Conservation (phyloP, 2,329 filamentous ascomycete genomes). For the Juglanconis oblonga region DNA sequence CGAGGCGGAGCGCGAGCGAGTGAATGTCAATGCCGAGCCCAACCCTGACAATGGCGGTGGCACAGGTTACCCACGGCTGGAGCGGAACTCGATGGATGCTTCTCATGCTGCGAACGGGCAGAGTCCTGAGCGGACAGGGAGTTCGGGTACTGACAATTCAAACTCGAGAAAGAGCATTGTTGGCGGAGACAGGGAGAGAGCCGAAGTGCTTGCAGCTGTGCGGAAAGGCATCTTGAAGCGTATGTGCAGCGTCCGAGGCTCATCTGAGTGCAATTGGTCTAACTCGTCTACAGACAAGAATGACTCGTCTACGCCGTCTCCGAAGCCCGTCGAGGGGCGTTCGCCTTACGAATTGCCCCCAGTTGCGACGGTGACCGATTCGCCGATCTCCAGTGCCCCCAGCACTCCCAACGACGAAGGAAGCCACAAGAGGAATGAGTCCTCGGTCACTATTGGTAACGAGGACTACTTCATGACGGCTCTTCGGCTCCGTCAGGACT, state of each 20-base stretch:
- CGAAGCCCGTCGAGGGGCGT: slow-evolving; percentile 57
- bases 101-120: slow-evolving; percentile 42
- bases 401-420: slow-evolving; percentile 83
- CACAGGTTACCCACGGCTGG: slow-evolving; percentile 80
- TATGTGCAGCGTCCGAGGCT: slow-evolving; percentile 39
- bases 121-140: slow-evolving; percentile 48
- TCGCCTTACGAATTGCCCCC: slow-evolving; percentile 56
- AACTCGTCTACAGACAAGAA: slow-evolving; percentile 50
- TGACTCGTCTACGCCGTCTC: slow-evolving; percentile 65
- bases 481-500: slow-evolving; percentile 69
- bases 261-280: slow-evolving; percentile 13
- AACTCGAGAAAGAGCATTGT: slow-evolving; percentile 80
- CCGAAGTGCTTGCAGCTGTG: slow-evolving; percentile 86
- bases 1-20: slow-evolving; percentile 82
- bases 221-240: slow-evolving; percentile 96
- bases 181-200: slow-evolving; percentile 83
- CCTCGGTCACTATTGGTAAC: slow-evolving; percentile 66
- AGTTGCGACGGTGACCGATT: slow-evolving; percentile 67
- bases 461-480: slow-evolving; percentile 89
- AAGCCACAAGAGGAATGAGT: slow-evolving; percentile 64
- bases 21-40: slow-evolving; percentile 72
- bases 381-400: slow-evolving; percentile 79
- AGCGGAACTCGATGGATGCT: slow-evolving; percentile 76
- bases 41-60: slow-evolving; percentile 66
- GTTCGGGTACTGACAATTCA: slow-evolving; percentile 59